Evolutionary conservation across 2,329 filamentous ascomycete species (phyloP).

Genomic region (Aspergillus brunneoviolaceus): DNA sequence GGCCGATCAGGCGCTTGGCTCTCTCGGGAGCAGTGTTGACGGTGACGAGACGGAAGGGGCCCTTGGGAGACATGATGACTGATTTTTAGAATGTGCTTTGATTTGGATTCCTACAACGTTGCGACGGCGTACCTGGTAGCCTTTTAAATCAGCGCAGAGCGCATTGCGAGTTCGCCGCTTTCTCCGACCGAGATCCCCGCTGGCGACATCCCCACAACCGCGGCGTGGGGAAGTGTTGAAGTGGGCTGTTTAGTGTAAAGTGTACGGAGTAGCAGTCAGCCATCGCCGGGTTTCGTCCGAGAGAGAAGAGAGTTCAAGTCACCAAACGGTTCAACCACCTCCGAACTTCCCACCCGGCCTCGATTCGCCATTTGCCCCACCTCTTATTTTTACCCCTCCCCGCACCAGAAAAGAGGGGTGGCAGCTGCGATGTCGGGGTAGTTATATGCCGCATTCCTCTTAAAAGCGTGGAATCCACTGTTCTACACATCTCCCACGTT

Average conservation of each 20-base stretch:
- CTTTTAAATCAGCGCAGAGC: neutral
- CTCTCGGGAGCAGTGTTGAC: constrained; percentile 68
- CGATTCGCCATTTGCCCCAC: neutral
- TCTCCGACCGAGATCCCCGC: constrained; percentile 4
- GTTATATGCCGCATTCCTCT: constrained; percentile 22
- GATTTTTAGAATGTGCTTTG: neutral
- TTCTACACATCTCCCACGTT: neutral
- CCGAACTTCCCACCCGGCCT: neutral
- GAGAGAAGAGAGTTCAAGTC: neutral
- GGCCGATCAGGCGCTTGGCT: constrained; percentile 62
- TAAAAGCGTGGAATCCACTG: constrained; percentile 1
- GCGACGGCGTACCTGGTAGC: neutral
- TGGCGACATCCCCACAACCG: constrained; percentile 20
- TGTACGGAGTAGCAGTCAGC: neutral
- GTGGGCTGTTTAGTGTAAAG: constrained; percentile 6
- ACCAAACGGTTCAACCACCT: no score
- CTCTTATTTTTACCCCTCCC: constrained; percentile 1
- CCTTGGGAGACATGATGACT: constrained; percentile 42
- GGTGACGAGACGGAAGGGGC: constrained; percentile 64
- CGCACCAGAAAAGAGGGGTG: constrained; percentile 1
- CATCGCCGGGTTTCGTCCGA: constrained; percentile 13
- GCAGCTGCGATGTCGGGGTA: constrained; percentile 20
- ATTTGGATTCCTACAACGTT: neutral
- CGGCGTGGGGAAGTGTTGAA: constrained; percentile 13
- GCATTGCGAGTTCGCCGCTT: constrained; percentile 6